Base-by-base conservation (phyloP, 2,329 filamentous ascomycete genomes). In the Exophiala sp. region DNA sequence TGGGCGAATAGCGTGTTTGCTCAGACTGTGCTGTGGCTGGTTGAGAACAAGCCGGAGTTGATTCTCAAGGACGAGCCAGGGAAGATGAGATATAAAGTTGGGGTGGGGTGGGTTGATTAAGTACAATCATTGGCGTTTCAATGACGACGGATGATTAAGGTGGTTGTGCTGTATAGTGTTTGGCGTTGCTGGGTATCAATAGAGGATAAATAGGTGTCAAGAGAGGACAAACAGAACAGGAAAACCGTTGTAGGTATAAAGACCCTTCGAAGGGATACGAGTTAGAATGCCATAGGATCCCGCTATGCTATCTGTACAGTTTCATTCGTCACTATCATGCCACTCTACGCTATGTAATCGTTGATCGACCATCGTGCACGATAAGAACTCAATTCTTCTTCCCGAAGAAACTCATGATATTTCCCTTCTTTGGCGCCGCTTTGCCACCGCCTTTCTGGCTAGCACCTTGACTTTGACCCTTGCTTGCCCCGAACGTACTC, bases 1-100 rank as follows among this genome's bases (percentile, higher is more conserved):
- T 97, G 91, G 94, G 94, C 94, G 9, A 99, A 99, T 64, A 94
- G 90, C 1, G 90, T 99, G 9, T 97, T 96, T 72, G 91, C 92
- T 11, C 86, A 90, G 70, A 95, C 91, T 0, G 89, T 99, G 42
- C 74, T 99, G 47, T 90, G 96, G 74, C 69, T 99, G 48, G 94
- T 91, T 1, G 86, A 87, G 71, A 78, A 92, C 68, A 96, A 95
- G 71, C 94, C 94, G 3, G 83, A 95, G 70, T 70, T 97, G 63
- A 79, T 97, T 36, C 96, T 96, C 69, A 86, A 84, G 11, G 71
- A 82, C 39, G 84, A 46, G 7, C 41, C 40, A n/a, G 85, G 84
- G 44, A 83, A 49, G 12, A 57, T 14, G 36, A 44, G 45, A 21
- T 64, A 64, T 47, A 43, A 54, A 6, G 58, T 64, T 36, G 62